Percentiles rank a stretch among this genome's conserved stretches.
Conservation (phyloP, 352 stramenopile species). For the Pythium apleroticum region DNA sequence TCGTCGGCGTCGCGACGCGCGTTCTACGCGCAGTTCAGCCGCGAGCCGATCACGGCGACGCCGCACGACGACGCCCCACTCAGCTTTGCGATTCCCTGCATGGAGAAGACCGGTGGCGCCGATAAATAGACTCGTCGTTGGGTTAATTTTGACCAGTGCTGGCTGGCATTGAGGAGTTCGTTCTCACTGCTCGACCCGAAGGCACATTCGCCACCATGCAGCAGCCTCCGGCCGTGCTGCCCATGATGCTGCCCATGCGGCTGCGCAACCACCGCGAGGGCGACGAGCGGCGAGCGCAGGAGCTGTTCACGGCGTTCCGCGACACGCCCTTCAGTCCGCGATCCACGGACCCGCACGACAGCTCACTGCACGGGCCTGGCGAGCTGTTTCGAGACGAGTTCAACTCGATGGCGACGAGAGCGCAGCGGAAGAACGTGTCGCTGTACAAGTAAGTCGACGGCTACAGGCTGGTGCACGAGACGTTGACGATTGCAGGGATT, state of each 20-base stretch:
- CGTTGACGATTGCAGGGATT: background rate
- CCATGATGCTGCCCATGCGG: conserved; percentile 51
- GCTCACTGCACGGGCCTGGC: conserved; percentile 26
- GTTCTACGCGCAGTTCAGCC: conserved; percentile 76
- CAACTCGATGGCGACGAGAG: conserved; percentile 40
- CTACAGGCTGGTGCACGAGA: background rate
- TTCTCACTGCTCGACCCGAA: background rate
- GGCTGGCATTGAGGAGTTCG: background rate
- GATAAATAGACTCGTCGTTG: background rate
- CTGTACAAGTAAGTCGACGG: conserved; percentile 29
- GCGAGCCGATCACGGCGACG: conserved; percentile 44
- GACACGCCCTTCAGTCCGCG: conserved; percentile 40
- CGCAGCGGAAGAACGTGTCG: conserved; percentile 25
- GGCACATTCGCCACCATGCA: background rate
- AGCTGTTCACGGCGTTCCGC: conserved; percentile 52
- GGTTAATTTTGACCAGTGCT: background rate
- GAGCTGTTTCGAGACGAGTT: conserved; percentile 43
- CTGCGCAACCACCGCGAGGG: conserved; percentile 39
- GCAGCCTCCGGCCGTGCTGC: conserved; percentile 15
- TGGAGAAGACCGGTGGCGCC: background rate
- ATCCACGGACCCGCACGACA: conserved; percentile 21
- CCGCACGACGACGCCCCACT: conserved; percentile 41
- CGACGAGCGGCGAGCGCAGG: conserved; percentile 31
- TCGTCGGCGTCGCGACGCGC: conserved; percentile 42
- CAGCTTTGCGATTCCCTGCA: conserved; percentile 67